Evolutionary conservation across 1,139 yeast genomes (phyloP).

Genomic region (Pichia sp.): DNA sequence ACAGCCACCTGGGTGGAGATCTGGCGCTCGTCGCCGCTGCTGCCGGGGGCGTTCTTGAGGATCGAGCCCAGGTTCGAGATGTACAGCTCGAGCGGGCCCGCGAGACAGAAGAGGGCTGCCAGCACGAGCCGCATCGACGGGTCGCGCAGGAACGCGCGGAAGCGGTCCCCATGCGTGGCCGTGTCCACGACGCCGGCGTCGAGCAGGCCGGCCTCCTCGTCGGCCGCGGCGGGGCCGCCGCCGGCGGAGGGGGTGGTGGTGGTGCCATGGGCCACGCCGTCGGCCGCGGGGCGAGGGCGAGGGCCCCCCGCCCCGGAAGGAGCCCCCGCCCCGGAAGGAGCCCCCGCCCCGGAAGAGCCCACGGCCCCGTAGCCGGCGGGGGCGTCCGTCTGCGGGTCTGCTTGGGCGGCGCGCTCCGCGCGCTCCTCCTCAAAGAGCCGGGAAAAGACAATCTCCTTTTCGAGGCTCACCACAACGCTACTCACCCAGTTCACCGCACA

Average conservation of each 20-base stretch:
- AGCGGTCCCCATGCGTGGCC: conserved; percentile 45
- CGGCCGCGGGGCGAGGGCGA: no score
- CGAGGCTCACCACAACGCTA: conserved; percentile 60
- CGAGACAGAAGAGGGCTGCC: conserved; percentile 56
- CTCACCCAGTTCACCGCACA: conserved; percentile 60
- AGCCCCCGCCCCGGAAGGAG: neutral
- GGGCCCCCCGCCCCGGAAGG: neutral
- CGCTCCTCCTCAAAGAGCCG: conserved; percentile 22
- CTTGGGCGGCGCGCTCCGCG: no score
- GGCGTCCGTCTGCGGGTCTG: no score
- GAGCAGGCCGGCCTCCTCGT: conserved; percentile 2
- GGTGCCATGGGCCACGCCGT: no score
- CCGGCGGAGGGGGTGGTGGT: neutral
- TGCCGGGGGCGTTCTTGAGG: conserved; percentile 23
- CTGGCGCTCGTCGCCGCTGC: conserved; percentile 12
- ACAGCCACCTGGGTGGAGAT: conserved; percentile 49
- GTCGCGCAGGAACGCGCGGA: conserved; percentile 52
- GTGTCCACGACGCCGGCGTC: conserved; percentile 22
- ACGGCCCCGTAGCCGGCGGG: neutral
- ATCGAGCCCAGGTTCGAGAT: conserved; percentile 79
- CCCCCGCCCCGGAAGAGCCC: neutral
- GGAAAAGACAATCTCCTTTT: conserved; percentile 46
- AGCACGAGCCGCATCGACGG: conserved; percentile 63
- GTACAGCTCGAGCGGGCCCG: conserved; percentile 88
- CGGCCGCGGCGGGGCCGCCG: neutral